Evolutionary conservation across 2,329 filamentous ascomycete genomes (phyloP).

Genomic region (Stagonosporopsis cucurbitacearum): DNA sequence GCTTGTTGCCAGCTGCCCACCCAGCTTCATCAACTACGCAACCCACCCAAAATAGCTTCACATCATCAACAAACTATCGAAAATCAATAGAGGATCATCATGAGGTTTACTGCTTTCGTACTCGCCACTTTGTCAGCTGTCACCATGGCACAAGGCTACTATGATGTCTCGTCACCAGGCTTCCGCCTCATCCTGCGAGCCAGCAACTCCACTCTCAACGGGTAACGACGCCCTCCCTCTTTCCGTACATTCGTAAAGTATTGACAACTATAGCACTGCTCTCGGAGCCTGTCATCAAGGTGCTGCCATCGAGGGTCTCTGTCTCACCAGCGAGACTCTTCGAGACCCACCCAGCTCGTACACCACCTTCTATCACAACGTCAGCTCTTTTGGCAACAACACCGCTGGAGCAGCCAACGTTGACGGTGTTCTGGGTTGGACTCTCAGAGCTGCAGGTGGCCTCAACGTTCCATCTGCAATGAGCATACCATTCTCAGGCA

Average conservation of each 20-base stretch:
- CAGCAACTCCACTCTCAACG: constrained; percentile 25
- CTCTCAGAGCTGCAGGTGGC: constrained; percentile 10
- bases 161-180: constrained; percentile 19
- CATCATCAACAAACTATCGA: not conserved
- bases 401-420: constrained; percentile 14
- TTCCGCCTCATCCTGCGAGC: constrained; percentile 35
- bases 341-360: constrained; percentile 20
- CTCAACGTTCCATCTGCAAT: constrained; percentile 35
- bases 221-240: constrained; percentile 3
- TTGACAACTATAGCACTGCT: constrained; percentile 16
- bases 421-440: constrained; percentile 24
- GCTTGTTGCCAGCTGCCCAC: constrained; percentile 5
- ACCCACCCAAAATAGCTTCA: not conserved
- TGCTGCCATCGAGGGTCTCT: constrained; percentile 54
- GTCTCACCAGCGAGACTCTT: constrained; percentile 14
- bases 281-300: constrained; percentile 52
- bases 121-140: constrained; percentile 12
- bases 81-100: not conserved
- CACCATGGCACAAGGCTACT: constrained; percentile 17
- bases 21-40: not conserved
- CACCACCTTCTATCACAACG: constrained; percentile 40
- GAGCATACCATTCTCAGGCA: constrained; percentile 35
- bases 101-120: constrained; percentile 13
- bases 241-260: not conserved
- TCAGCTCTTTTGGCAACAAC: constrained; percentile 20